phyloP scores from a whole-genome alignment of 2,329 filamentous ascomycete genomes.

The Lachnellula arida region DNA sequence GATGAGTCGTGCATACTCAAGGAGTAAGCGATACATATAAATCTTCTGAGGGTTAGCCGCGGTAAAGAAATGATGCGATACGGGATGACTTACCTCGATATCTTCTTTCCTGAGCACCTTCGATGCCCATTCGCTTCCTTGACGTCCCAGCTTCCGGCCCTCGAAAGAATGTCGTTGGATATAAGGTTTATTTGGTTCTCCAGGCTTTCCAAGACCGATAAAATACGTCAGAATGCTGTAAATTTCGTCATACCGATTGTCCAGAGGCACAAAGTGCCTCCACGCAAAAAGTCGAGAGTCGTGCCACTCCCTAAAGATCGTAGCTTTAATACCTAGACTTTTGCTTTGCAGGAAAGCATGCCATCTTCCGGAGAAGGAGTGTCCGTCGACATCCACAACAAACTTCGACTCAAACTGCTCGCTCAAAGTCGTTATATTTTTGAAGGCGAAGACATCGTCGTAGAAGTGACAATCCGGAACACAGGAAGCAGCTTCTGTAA shows the following conservation, averaged over 20 bases:
- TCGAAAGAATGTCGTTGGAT: conserved; percentile 44
- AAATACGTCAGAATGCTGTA: conserved; percentile 74
- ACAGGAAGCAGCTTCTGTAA: conserved; percentile 40
- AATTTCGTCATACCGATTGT: conserved; percentile 66
- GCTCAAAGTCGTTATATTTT: conserved; percentile 50
- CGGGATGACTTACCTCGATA: conserved; percentile 58
- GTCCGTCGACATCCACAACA: conserved; percentile 73
- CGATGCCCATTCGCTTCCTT: conserved; percentile 66
- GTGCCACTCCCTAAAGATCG: conserved; percentile 77
- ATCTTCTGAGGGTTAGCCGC: conserved; percentile 32
- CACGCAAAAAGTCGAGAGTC: conserved; percentile 69
- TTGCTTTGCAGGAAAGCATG: conserved; percentile 65
- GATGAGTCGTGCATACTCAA: conserved; percentile 54
- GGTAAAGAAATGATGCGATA: neutral
- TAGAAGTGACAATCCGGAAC: conserved; percentile 41
- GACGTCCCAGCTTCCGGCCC: conserved; percentile 59
- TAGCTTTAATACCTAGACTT: conserved; percentile 70
- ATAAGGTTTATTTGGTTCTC: conserved; percentile 35
- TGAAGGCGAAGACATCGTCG: conserved; percentile 43
- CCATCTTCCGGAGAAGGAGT: conserved; percentile 65
- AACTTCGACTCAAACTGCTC: conserved; percentile 61
- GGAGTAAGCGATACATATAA: conserved; percentile 60
- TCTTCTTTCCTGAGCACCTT: conserved; percentile 67
- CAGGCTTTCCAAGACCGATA: conserved; percentile 49
- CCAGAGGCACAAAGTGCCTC: conserved; percentile 79